Base-by-base conservation (phyloP, 2,329 filamentous ascomycete genomes). In the Sarocladium kiliense region DNA sequence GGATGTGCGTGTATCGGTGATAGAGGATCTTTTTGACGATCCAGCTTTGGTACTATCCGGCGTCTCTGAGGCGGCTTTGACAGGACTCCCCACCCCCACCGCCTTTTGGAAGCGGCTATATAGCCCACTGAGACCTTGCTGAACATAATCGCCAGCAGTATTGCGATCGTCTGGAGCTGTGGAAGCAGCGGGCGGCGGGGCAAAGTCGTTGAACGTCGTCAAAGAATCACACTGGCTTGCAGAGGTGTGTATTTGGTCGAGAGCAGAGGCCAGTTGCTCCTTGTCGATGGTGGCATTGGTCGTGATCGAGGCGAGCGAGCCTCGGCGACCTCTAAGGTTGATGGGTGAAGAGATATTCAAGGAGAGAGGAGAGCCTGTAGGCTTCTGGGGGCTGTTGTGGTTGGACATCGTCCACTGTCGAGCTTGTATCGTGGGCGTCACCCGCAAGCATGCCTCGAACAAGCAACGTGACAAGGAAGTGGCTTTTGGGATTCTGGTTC, bases 161-260 rank as follows among this genome's bases (percentile, higher is more conserved):
- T 81, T 81, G 67, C 90, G 91, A 57, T 77, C 83, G 63, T 96
- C 91, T 23, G 77, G 71, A 14, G 76, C 72, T 1, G 79, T 75
- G 1, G 82, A 73, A 1, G 80, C 76, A 2, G 78, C 74, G 0
- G 88, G 85, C 4, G 86, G 85, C 1, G 87, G 85, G 1, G 88
- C 89, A 64, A 96, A 92, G 66, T 97, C 92, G 71, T 95, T 95
- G 72, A 97, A 97, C 9, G 91, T 95, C 2, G 93, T 97, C 49
- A 97, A 78, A 32, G 85, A 83, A 59, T 88, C 88, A 32, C 89
- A 89, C 67, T 89, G 88, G 65, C 89, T 95, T n/a, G 92, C 91
- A 5, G 89, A 86, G 53, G 79, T 91, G 70, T 97, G 93, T 61
- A 97, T 96, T 63, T 89, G 86, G 71, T 96, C 88, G 58, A 97